Evolutionary conservation across 164 flowering plant genomes (phyloP).

Genomic region (Paratinospora sagittata): DNA sequence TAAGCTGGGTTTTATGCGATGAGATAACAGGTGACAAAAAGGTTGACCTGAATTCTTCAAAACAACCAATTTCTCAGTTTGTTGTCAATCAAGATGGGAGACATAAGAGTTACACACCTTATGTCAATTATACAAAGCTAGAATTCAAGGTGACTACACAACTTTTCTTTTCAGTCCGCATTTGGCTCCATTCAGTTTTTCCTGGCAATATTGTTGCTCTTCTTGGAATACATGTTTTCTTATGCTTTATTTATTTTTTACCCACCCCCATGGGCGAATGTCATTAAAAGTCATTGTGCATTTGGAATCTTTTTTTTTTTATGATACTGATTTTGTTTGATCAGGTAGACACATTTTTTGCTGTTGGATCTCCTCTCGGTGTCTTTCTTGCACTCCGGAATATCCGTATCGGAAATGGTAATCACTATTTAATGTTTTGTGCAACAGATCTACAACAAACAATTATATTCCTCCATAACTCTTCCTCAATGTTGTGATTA

Average conservation of each 20-base stretch:
- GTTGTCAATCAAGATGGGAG: conserved; percentile 25
- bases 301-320: background rate
- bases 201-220: background rate
- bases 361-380: conserved; percentile 98
- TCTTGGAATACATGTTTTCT: too few species aligned
- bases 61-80: conserved; percentile 20
- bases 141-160: conserved; percentile 59
- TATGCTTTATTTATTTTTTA: too few species aligned
- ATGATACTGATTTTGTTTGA: conserved; percentile 2
- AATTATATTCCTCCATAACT: background rate
- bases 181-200: background rate
- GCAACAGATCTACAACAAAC: background rate
- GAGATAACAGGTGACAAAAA: conserved; percentile 29
- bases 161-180: background rate
- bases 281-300: background rate
- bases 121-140: conserved; percentile 82
- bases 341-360: conserved; percentile 98
- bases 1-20: background rate
- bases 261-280: too few species aligned
- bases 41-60: conserved; percentile 12
- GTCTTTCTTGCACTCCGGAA: conserved; percentile 96
- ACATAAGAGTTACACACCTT: conserved; percentile 53
- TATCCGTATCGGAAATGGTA: conserved; percentile 92
- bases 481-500: background rate
- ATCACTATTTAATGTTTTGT: background rate